Evolutionary conservation across 306 rosid species (phyloP).

Genomic region (Arachis stenosperma): DNA sequence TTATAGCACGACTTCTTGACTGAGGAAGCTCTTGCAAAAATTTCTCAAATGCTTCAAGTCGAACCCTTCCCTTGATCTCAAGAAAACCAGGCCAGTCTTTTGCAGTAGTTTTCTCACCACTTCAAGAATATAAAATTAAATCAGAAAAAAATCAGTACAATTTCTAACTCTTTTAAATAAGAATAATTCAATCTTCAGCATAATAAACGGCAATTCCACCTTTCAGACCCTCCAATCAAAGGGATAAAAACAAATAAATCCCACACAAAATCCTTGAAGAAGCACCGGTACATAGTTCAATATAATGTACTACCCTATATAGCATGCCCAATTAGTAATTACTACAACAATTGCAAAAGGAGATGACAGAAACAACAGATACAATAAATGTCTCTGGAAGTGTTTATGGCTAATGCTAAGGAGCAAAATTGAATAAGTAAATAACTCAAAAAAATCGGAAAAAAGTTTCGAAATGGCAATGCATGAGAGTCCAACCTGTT

Average conservation of each 20-base stretch:
- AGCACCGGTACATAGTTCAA: neutral
- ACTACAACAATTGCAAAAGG: constrained; percentile 1
- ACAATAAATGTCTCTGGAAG: constrained; percentile 5
- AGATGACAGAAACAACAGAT: neutral
- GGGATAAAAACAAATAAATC: neutral
- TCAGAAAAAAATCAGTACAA: constrained; percentile 27
- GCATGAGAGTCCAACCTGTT: too few relatives aligned
- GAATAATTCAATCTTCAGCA: neutral
- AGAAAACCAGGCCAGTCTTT: constrained; percentile 85
- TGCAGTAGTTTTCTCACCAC: constrained; percentile 79
- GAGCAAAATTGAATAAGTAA: too few relatives aligned
- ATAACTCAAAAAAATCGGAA: too few relatives aligned
- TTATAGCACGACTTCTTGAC: constrained; percentile 93
- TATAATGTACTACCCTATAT: neutral
- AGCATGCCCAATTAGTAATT: constrained; percentile 24
- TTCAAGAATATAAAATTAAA: constrained; percentile 45
- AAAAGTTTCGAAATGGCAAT: too few relatives aligned
- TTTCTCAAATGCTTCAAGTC: constrained; percentile 88
- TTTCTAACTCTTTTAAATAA: neutral
- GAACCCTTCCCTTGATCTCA: constrained; percentile 96
- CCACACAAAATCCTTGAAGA: constrained; percentile 7
- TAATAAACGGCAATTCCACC: neutral
- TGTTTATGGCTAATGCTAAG: neutral
- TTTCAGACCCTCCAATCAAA: neutral
- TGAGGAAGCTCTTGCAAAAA: constrained; percentile 87